Evolutionary conservation across 306 rosid genomes (phyloP).

Genomic region (Carpinus fangiana): DNA sequence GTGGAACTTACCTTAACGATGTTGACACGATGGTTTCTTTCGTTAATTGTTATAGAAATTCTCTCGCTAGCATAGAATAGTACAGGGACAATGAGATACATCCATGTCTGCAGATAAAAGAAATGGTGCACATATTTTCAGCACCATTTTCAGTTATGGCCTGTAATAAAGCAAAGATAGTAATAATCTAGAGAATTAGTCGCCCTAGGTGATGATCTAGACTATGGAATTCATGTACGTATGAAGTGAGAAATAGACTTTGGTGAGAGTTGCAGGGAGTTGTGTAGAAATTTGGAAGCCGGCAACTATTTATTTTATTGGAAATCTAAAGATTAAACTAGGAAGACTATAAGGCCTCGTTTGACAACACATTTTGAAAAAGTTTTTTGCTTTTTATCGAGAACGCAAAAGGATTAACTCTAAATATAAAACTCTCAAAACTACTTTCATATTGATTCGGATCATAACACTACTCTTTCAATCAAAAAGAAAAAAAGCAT

Average conservation of each 20-base stretch:
- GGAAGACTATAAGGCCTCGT: no score
- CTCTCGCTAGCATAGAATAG: slow-evolving; percentile 67
- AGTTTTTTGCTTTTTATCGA: no score
- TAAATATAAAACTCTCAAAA: no score
- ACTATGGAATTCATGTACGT: background rate
- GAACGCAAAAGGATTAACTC: no score
- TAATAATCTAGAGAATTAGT: background rate
- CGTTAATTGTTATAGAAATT: slow-evolving; percentile 36
- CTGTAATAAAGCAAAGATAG: background rate
- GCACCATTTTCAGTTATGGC: slow-evolving; percentile 9
- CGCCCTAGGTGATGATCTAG: background rate
- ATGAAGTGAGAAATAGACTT: slow-evolving; percentile 5
- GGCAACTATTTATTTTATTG: no score
- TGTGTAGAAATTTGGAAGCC: background rate
- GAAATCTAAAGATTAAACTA: no score
- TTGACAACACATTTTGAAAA: no score
- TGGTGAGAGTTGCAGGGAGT: background rate
- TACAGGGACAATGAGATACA: slow-evolving; percentile 69
- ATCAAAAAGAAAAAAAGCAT: no score
- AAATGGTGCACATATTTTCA: slow-evolving; percentile 4
- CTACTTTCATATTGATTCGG: no score
- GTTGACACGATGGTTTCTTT: slow-evolving; percentile 55
- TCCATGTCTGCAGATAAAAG: slow-evolving; percentile 78
- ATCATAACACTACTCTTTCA: no score
- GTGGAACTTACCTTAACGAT: slow-evolving; percentile 57